These are phyloP conservation scores for Penicillium polonicum DNA, from an alignment of 2,329 filamentous ascomycete species.

Conservation along the genomic window DNA sequence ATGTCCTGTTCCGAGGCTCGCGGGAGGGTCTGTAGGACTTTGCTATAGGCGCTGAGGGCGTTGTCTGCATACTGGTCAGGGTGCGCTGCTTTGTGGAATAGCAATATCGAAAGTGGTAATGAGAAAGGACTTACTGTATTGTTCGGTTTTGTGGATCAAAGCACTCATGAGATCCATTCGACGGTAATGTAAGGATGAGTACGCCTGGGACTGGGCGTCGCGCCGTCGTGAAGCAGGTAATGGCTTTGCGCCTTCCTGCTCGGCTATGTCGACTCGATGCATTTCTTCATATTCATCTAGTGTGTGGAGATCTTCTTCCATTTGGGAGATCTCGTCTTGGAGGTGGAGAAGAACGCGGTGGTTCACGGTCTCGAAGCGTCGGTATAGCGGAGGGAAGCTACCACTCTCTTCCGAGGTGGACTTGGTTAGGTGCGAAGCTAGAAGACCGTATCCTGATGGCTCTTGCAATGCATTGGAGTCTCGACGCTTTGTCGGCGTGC, in stretches of 20 bases:
- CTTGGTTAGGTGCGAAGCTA: constrained; percentile 35
- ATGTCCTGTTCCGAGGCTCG: constrained; percentile 50
- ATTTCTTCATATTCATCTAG: constrained; percentile 61
- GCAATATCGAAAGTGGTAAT: not conserved
- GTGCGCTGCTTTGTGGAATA: not conserved
- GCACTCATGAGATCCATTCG: constrained; percentile 55
- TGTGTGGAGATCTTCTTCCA: constrained; percentile 73
- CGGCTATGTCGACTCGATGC: constrained; percentile 33
- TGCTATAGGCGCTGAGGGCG: constrained; percentile 48
- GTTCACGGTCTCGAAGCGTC: constrained; percentile 77
- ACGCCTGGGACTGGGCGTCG: constrained; percentile 49
- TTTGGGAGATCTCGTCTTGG: constrained; percentile 78
- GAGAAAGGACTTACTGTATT: constrained; percentile 54
- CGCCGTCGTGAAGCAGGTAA: constrained; percentile 42
- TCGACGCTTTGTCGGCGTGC: constrained; percentile 22
- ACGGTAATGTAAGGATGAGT: constrained; percentile 54
- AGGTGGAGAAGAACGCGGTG: constrained; percentile 79
- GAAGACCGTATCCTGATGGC: constrained; percentile 37
- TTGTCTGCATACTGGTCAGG: constrained; percentile 33
- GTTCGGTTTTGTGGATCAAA: constrained; percentile 58
- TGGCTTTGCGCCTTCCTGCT: constrained; percentile 33
- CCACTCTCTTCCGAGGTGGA: constrained; percentile 30
- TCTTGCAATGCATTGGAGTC: constrained; percentile 24
- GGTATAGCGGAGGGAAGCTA: constrained; percentile 64
- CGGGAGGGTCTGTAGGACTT: constrained; percentile 47